Evolutionary conservation across 306 rosid genomes (phyloP), one percentile per base, ranked within the genome.

Genomic region (Macrotyloma uniflorum): DNA sequence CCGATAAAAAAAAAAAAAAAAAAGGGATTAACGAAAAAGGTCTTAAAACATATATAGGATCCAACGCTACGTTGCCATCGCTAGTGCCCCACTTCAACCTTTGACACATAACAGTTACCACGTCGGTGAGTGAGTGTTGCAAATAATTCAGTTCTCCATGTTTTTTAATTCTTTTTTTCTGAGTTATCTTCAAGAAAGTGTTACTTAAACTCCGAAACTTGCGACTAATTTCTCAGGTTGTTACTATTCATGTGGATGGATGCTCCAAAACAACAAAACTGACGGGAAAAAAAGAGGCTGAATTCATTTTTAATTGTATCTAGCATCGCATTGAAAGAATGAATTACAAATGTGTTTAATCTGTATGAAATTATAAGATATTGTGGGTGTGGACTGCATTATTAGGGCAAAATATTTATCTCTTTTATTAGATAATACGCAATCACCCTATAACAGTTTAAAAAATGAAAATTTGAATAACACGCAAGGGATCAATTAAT

Each of bases 401-500:
- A 35, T n/a, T 8, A 2, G 13, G 43, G 32, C 22, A 61, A 32
- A 61, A 28, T 62, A 22, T 13, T 28, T 62, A 3, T 32, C 3
- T 42, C 8, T 42, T 30, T 13, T 5, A 5, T 22, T 18, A 45
- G 12, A n/a, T 30, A 28, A 58, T 28, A 35, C 32, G 33, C 5
- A 53, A 15, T 24, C 32, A 61, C 14, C 22, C 10, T 12, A 16
- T 11, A 6, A 50, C 43, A 22, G 67, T 42, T 53, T 38, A 32
- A 22, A 53, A 43, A 43, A 14, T 57, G 64, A 76, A 76, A 33
- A 50, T 68, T 77, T 63, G 58, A 38, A 70, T 28, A 6, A 23
- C 70, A 71, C 46, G 83, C 71, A 83, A 77, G 57, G 82, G 73
- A 77, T 82, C 78, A 42, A 77, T 23, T 10, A 53, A 51, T 64